Evolutionary conservation across 208 protist genomes (phyloP).

Genomic region (Trypanosoma conorhini): DNA sequence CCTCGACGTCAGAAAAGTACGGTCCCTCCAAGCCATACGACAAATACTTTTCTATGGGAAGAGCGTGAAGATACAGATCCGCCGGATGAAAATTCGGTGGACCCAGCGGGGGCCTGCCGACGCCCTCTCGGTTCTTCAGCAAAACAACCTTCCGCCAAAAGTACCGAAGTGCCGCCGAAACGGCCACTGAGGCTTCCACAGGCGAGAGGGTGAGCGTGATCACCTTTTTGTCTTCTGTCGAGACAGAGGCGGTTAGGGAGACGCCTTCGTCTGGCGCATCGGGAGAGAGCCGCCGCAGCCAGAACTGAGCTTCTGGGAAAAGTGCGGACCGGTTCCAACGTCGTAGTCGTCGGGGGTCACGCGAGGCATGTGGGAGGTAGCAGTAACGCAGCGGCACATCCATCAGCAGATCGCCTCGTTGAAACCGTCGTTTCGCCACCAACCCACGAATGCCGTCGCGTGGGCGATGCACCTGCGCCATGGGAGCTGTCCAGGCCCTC

Average conservation of each 20-base stretch:
- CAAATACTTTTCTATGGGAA: conserved; percentile 54
- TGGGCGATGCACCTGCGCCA: conserved; percentile 34
- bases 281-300: conserved; percentile 56
- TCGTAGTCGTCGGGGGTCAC: conserved; percentile 29
- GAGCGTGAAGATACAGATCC: conserved; percentile 49
- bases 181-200: conserved; percentile 65
- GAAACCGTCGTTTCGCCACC: conserved; percentile 31
- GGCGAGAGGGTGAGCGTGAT: conserved; percentile 60
- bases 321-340: conserved; percentile 62
- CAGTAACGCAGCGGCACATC: conserved; percentile 59
- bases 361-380: conserved; percentile 48
- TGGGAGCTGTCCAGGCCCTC: conserved; percentile 27
- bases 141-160: conserved; percentile 47
- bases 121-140: conserved; percentile 15
- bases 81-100: conserved; percentile 21
- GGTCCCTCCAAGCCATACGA: conserved; percentile 55
- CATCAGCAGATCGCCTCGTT: conserved; percentile 45
- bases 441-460: conserved; percentile 70
- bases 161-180: conserved; percentile 64
- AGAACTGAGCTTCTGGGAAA: conserved; percentile 61
- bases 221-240: conserved; percentile 31
- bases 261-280: conserved; percentile 39
- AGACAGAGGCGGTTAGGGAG: conserved; percentile 41
- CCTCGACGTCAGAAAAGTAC: conserved; percentile 34
- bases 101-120: conserved; percentile 5